Percentiles rank a stretch among this genome's conserved stretches.
These are phyloP conservation scores for Tolypocladium endophyticum DNA, from an alignment of 2,329 filamentous ascomycete species.

Conservation along the genomic window DNA sequence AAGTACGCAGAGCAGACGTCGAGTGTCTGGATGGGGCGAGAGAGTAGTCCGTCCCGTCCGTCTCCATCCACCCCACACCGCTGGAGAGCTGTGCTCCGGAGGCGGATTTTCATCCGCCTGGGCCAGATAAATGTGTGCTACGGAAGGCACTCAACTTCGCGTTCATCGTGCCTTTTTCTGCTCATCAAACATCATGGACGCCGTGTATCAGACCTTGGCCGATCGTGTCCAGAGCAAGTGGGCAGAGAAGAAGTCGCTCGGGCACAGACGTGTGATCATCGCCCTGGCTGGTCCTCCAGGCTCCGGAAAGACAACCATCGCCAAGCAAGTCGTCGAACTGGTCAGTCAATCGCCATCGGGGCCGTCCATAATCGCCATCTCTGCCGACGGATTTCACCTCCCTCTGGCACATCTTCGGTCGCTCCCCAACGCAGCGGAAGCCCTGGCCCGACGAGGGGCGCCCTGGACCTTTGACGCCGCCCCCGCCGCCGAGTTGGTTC, in stretches of 20 bases:
- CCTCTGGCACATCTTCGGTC: conserved; percentile 12
- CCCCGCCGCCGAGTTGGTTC: conserved; percentile 10
- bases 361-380: conserved; percentile 13
- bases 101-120: not conserved
- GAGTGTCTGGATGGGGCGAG: not conserved
- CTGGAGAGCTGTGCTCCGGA: conserved; percentile 2
- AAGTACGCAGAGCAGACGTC: too few species aligned
- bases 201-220: conserved; percentile 12
- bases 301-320: conserved; percentile 11
- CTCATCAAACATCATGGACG: conserved; percentile 9
- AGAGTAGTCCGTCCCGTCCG: not conserved
- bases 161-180: not conserved
- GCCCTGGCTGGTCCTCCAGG: conserved; percentile 11
- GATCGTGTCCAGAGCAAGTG: conserved; percentile 11
- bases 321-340: conserved; percentile 6
- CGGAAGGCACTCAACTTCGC: not conserved
- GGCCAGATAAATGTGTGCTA: not conserved
- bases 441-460: conserved; percentile 18
- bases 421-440: conserved; percentile 19
- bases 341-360: conserved; percentile 4
- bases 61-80: not conserved
- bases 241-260: conserved; percentile 7
- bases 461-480: conserved; percentile 21
- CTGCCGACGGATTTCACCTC: conserved; percentile 18
- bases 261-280: conserved; percentile 7